A percentile compares a stretch with the other conserved stretches of the same genome.
phyloP scores from a whole-genome alignment of 192 early-diverging fungal species.

The Coemansia sp. region DNA sequence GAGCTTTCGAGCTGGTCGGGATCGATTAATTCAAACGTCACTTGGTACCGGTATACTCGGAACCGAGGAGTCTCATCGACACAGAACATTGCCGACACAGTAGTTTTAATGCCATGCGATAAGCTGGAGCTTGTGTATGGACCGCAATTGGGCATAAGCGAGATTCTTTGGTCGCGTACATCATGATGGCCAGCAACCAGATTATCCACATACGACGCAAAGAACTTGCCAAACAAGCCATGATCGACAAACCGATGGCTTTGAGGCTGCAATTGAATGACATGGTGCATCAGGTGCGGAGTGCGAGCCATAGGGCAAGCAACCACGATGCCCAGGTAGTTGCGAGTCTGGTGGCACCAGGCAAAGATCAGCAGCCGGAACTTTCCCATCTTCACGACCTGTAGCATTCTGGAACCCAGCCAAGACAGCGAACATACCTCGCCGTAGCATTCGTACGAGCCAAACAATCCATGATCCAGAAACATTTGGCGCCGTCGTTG shows the following conservation, averaged over 20 bases:
- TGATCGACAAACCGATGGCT: slow-evolving; percentile 33
- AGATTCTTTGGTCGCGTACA: slow-evolving; percentile 18
- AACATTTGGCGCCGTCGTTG: slow-evolving; percentile 32
- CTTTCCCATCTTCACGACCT: slow-evolving; percentile 26
- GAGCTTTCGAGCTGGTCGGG: slow-evolving; percentile 10
- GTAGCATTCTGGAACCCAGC: slow-evolving; percentile 48
- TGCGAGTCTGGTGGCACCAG: slow-evolving; percentile 32
- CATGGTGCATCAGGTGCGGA: slow-evolving; percentile 29
- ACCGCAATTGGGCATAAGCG: slow-evolving; percentile 45
- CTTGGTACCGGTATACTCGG: slow-evolving; percentile 43
- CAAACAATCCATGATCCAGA: slow-evolving; percentile 33
- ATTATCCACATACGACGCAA: slow-evolving; percentile 23
- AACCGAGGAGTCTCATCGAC: slow-evolving; percentile 27
- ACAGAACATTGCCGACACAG: slow-evolving; percentile 48
- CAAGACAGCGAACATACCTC: slow-evolving; percentile 42
- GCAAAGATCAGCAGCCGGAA: slow-evolving; percentile 41
- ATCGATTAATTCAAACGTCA: slow-evolving; percentile 37
- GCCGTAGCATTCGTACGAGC: slow-evolving; percentile 47
- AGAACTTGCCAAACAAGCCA: slow-evolving; percentile 47
- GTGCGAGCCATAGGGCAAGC: slow-evolving; percentile 15
- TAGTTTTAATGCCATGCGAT: slow-evolving; percentile 31
- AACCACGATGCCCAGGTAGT: slow-evolving; percentile 44
- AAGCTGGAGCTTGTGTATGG: slow-evolving; percentile 22
- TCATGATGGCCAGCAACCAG: slow-evolving; percentile 26
- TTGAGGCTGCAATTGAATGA: slow-evolving; percentile 42